Evolutionary conservation across 495 filamentous ascomycete species (phyloP), one percentile per base, ranked within the genome.

Genomic region (Hypoxylon lenormandii): DNA sequence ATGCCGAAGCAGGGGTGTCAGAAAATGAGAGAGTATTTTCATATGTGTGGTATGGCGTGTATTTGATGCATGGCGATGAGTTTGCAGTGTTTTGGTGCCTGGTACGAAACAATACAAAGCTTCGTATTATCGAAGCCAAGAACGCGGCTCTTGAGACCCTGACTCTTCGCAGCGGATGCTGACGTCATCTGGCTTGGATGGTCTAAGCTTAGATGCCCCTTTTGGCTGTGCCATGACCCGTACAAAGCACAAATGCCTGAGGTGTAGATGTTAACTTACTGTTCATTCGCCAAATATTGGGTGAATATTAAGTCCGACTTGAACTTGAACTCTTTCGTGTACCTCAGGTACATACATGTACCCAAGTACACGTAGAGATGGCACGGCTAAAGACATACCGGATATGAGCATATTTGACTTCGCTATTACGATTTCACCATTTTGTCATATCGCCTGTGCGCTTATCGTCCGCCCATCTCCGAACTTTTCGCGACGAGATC

Each of bases 161-260:
- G 10, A 7, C 4, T 7, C 18, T 65, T 23, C 30, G 26, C 42
- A 37, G 8, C 2, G 40, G 16, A 26, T 56, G 26, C 23, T 60
- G 60, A 69, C 66, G 66, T 69, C 66, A 69, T 38, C 13, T 46
- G 10, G 16, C 47, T 64, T 28, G 22, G 37, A 60, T 36, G 11
- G 38, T 11, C 21, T 18, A 18, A 43, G 15, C 37, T 61, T 18
- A 33, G 30, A 33, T 11, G 30, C 30, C 5, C 23, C 2, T 26
- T 26, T 26, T 2, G 23, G 23, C 2, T 26, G n/a, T n/a, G n/a
- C n/a, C n/a, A n/a, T n/a, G n/a, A n/a, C 23, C 23, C 23, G 5
- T 26, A 33, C 30, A 33, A 33, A 33, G 30, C 10, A 33, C 23
- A 26, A 26, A 33, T 33, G 30, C 30, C 30, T 33, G 30, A 33